phyloP scores from a whole-genome alignment of 225 moss, liverwort and hornwort genomes.

The Physcomitrium patens region DNA sequence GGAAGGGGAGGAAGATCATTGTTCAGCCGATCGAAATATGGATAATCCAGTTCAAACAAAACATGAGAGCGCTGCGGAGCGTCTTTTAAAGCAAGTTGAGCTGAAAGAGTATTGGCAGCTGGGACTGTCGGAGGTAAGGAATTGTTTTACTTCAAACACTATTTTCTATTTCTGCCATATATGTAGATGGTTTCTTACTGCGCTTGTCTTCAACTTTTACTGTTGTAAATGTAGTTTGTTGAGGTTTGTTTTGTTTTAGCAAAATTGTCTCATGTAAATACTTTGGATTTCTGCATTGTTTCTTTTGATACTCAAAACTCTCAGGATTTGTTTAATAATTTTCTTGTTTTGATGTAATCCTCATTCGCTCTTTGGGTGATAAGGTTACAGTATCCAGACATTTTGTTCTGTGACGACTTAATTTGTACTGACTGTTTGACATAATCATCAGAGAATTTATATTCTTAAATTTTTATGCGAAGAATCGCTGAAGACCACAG shows the following conservation, averaged over 20 bases:
- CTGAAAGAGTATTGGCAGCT: constrained; percentile 91
- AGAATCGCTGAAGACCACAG: constrained; percentile 76
- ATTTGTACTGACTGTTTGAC: constrained; percentile 30
- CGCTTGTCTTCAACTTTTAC: too few relatives aligned
- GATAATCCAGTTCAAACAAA: constrained; percentile 36
- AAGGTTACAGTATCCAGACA: constrained; percentile 1
- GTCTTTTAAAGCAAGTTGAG: constrained; percentile 68
- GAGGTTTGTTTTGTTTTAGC: too few relatives aligned
- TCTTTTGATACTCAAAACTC: too few relatives aligned
- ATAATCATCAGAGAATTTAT: constrained; percentile 65
- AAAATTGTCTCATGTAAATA: too few relatives aligned
- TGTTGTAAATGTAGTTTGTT: too few relatives aligned
- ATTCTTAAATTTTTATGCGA: constrained; percentile 85
- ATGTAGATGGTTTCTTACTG: not conserved
- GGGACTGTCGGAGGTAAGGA: constrained; percentile 73
- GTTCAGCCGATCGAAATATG: constrained; percentile 39
- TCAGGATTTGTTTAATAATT: constrained; percentile 12
- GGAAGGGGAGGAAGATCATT: constrained; percentile 68
- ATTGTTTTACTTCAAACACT: not conserved
- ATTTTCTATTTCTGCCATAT: not conserved
- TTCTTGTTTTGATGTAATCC: constrained; percentile 25
- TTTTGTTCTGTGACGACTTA: constrained; percentile 15
- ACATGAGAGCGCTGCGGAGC: constrained; percentile 47
- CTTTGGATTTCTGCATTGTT: too few relatives aligned
- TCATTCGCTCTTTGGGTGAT: constrained; percentile 17